Evolutionary conservation across 208 protist species (phyloP).

Genomic region (Crithidia expoeki): DNA sequence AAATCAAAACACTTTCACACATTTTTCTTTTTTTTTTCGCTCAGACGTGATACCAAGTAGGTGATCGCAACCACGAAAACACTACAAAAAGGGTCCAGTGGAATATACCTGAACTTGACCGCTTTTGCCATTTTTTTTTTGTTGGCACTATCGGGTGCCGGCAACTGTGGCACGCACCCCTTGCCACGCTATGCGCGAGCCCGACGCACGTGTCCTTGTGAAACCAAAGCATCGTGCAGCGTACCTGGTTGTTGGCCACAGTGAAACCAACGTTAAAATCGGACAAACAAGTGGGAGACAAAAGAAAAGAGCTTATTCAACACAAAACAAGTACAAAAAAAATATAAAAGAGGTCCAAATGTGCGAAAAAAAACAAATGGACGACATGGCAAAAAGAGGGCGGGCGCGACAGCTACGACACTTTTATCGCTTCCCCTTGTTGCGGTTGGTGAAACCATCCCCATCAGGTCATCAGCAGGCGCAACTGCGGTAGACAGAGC

Average conservation of each 20-base stretch:
- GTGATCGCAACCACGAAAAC: no score
- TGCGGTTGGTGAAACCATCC: neutral
- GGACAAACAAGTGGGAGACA: neutral
- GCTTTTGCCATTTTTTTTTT: neutral
- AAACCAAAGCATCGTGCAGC: neutral
- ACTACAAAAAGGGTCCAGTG: neutral
- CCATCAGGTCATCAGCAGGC: neutral
- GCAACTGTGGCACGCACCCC: neutral
- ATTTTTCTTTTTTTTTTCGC: no score
- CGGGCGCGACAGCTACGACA: neutral
- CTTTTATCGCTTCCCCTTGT: neutral
- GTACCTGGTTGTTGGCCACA: neutral
- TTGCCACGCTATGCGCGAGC: neutral
- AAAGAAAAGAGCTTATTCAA: neutral
- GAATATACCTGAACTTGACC: neutral
- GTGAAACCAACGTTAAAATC: neutral
- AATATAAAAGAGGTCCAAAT: neutral
- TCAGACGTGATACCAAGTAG: no score
- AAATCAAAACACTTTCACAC: no score
- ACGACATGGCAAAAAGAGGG: neutral
- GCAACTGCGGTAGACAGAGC: neutral
- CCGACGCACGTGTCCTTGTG: neutral
- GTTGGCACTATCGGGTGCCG: neutral
- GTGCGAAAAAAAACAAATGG: neutral
- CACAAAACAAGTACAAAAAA: neutral